A percentile compares a stretch with the other conserved stretches of the same genome.
Conservation (phyloP, 495 filamentous ascomycete species). For the Ramalina peruviana region DNA sequence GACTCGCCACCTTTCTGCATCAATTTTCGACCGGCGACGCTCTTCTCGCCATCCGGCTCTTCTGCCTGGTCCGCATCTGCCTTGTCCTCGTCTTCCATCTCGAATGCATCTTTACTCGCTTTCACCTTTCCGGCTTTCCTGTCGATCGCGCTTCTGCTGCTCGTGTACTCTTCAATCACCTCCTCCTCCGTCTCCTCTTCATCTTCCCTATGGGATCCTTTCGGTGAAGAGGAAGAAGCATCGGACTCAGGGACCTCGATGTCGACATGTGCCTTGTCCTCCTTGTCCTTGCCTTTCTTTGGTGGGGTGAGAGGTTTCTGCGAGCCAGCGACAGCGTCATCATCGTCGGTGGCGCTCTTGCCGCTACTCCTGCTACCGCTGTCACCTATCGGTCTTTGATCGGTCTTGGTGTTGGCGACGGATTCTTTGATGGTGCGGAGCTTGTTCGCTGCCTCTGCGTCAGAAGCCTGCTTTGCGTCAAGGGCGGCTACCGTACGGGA, state of each 20-base stretch:
- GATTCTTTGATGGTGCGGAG: conserved; percentile 23
- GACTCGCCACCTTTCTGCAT: conserved; percentile 25
- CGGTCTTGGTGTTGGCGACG: conserved; percentile 18
- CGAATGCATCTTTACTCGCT: not conserved
- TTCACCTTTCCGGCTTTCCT: conserved; percentile 10
- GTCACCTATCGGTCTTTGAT: not conserved
- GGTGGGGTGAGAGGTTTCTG: conserved; percentile 16
- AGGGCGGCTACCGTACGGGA: conserved; percentile 35
- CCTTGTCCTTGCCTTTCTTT: conserved; percentile 29
- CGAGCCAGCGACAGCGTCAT: conserved; percentile 16
- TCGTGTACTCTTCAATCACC: too few relatives aligned
- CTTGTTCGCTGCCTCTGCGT: conserved; percentile 23
- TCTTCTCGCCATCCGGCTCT: conserved; percentile 28
- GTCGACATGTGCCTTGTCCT: conserved; percentile 34
- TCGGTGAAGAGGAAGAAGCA: not conserved
- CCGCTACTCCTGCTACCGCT: too few relatives aligned
- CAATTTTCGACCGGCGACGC: conserved; percentile 55
- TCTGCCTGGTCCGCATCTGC: not conserved
- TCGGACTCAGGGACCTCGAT: conserved; percentile 18
- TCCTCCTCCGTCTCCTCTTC: too few relatives aligned
- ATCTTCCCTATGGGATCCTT: too few relatives aligned
- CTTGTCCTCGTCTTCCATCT: not conserved
- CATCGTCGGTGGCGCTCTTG: conserved; percentile 30
- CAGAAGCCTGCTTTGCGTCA: conserved; percentile 24
- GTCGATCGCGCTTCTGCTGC: too few relatives aligned